Conservation (phyloP, 768 basidiomycete species). For the Lactarius psammicola region DNA sequence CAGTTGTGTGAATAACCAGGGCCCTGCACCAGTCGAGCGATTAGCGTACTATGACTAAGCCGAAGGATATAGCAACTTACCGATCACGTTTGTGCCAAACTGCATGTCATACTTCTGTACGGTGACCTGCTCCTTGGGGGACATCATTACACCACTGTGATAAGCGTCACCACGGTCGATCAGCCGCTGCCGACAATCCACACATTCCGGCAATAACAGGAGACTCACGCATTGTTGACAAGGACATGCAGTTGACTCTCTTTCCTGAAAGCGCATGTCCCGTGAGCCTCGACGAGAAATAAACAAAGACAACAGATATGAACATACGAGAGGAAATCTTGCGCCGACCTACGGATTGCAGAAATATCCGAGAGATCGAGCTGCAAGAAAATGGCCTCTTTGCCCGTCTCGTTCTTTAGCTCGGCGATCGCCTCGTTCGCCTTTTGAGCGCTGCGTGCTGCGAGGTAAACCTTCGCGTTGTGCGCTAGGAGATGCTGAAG, state of each 20-base stretch:
- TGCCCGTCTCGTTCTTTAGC: slow-evolving; percentile 47
- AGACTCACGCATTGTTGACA: slow-evolving; percentile 50
- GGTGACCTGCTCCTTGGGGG: slow-evolving; percentile 42
- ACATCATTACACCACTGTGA: slow-evolving; percentile 48
- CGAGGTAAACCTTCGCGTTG: slow-evolving; percentile 68
- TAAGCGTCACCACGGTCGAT: neutral
- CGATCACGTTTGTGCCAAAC: slow-evolving; percentile 57
- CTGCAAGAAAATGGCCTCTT: slow-evolving; percentile 43
- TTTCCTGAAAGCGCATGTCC: slow-evolving; percentile 34
- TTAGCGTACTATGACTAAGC: neutral
- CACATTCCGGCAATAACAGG: neutral
- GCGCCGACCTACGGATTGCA: slow-evolving; percentile 40
- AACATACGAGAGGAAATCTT: slow-evolving; percentile 40
- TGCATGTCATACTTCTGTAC: slow-evolving; percentile 52
- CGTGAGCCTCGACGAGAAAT: slow-evolving; percentile 26
- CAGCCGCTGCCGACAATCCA: neutral
- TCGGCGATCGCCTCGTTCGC: slow-evolving; percentile 51
- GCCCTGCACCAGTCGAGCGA: slow-evolving; percentile 40
- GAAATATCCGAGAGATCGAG: slow-evolving; percentile 45
- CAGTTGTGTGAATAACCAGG: slow-evolving; percentile 56
- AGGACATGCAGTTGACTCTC: slow-evolving; percentile 49
- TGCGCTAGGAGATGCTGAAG: slow-evolving; percentile 54
- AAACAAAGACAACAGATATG: slow-evolving; percentile 19
- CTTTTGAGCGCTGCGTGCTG: slow-evolving; percentile 45
- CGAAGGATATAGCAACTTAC: slow-evolving; percentile 31